phyloP scores from a whole-genome alignment of 768 basidiomycete genomes.

The Amanita pseudoporphyria region DNA sequence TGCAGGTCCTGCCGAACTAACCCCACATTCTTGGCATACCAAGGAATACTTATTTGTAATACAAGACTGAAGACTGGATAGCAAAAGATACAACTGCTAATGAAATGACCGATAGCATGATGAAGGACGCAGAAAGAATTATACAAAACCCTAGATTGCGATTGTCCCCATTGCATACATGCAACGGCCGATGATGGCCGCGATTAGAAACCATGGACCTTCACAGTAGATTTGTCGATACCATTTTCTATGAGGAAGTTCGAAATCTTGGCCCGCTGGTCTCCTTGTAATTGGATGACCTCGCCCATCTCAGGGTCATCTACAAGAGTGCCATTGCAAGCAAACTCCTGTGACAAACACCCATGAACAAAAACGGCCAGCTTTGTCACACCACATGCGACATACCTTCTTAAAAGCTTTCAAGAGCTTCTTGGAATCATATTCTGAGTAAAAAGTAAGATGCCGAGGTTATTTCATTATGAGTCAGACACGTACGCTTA shows the following conservation, averaged over 20 bases:
- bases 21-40: too few species aligned
- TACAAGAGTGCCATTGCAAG: conserved; percentile 96
- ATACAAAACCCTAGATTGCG: conserved; percentile 1
- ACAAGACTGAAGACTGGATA: conserved; percentile 14
- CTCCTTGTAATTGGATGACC: conserved; percentile 98
- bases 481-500: conserved; percentile 55
- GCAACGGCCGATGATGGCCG: not conserved
- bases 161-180: not conserved
- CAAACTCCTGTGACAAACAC: conserved; percentile 66
- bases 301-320: conserved; percentile 93
- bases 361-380: not conserved
- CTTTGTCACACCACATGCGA: not conserved
- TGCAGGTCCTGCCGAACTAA: too few species aligned
- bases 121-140: not conserved
- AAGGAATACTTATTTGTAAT: conserved; percentile 4
- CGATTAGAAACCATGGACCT: conserved; percentile 78
- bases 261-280: conserved; percentile 88
- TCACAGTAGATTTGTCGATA: conserved; percentile 68
- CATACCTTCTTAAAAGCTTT: conserved; percentile 97
- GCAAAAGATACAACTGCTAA: conserved; percentile 12
- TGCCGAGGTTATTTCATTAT: conserved; percentile 5
- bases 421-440: conserved; percentile 95
- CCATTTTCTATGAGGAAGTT: conserved; percentile 82
- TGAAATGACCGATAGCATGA: not conserved
- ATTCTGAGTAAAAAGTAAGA: conserved; percentile 43